These are phyloP conservation scores for Trichocladium antarcticum DNA, from an alignment of 495 filamentous ascomycete genomes.

Conservation along the genomic window DNA sequence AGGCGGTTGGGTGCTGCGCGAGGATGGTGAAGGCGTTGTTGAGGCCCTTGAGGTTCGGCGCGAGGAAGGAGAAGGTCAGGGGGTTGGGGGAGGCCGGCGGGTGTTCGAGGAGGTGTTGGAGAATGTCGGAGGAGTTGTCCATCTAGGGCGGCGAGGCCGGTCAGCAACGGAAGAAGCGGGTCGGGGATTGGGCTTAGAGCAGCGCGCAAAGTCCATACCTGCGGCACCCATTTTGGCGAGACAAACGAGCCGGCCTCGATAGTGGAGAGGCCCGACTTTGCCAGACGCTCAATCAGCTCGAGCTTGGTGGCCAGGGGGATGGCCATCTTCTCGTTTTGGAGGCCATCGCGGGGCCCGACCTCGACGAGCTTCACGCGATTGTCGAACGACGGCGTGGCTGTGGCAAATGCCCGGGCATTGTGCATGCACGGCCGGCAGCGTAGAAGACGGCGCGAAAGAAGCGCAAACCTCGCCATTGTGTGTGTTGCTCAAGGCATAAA, in stretches of 20 bases:
- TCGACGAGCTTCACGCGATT: slow-evolving; percentile 64
- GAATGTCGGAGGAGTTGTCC: slow-evolving; percentile 78
- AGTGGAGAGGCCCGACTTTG: slow-evolving; percentile 70
- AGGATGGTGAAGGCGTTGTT: slow-evolving; percentile 40
- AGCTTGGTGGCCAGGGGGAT: slow-evolving; percentile 78
- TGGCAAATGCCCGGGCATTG: slow-evolving; percentile 27
- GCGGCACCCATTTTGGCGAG: slow-evolving; percentile 94
- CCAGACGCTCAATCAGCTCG: slow-evolving; percentile 65
- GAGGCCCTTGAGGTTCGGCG: slow-evolving; percentile 78
- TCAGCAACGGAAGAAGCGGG: neutral
- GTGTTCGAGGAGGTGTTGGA: slow-evolving; percentile 58
- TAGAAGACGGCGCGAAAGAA: slow-evolving; percentile 15
- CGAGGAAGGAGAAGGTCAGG: slow-evolving; percentile 85
- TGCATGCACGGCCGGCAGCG: slow-evolving; percentile 1
- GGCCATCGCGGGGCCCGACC: slow-evolving; percentile 85
- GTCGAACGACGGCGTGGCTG: slow-evolving; percentile 30
- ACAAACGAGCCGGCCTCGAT: slow-evolving; percentile 97
- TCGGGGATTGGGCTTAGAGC: too few species aligned
- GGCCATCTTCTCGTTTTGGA: slow-evolving; percentile 87
- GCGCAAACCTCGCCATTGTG: slow-evolving; percentile 17
- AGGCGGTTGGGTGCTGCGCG: slow-evolving; percentile 28
- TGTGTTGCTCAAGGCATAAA: slow-evolving; percentile 14
- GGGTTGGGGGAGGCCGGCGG: slow-evolving; percentile 53
- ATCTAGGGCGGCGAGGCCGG: slow-evolving; percentile 48
- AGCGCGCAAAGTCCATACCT: slow-evolving; percentile 46